Base-by-base conservation (phyloP, 768 basidiomycete genomes). In the Cystobasidium tubakii region DNA sequence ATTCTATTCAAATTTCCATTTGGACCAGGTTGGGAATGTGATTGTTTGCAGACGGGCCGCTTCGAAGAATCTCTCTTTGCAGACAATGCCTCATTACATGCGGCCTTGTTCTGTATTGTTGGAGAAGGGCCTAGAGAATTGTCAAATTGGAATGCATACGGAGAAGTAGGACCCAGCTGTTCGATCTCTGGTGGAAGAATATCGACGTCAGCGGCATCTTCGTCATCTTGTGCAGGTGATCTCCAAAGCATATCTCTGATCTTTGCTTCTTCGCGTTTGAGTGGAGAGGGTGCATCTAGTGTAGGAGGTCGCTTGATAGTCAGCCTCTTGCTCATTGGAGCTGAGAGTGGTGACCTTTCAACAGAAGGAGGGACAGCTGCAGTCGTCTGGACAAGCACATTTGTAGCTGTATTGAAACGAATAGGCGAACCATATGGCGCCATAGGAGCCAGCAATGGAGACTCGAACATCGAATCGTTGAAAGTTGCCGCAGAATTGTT, bases 241-340 rank as follows among this genome's bases (percentile, higher is more conserved):
- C 33, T n/a, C 69, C 69, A 71, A n/a, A 71, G 55, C 21, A 71
- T 71, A 34, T 71, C 69, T 36, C 55, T 60, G 34, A 71, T 71
- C 21, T 46, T 31, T n/a, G 53, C 43, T n/a, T 46, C 63, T 31
- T 60, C 29, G 4, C 33, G 10, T 34, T 50, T 60, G 17, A 60
- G 29, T 2, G 57, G 57, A 27, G 57, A 60, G 57, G 57, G 29
- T 29, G 33, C 25, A 23, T 60, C 57, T 12, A 60, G 33, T 15
- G 17, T 25, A 6, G 57, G 33, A 4, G 57, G 57, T 27, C 57
- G 25, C 23, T 23, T 60, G 57, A 60, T 60, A 15, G 25, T 21
- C 33, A 60, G 25, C 27, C 57, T 60, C 33, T 60, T 60, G 57
- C 27, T 60, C 23, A 34, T 9, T 2, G 57, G 57, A 27, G 21